phyloP scores from a whole-genome alignment of 768 basidiomycete species.

The Fibroporia radiculosa region DNA sequence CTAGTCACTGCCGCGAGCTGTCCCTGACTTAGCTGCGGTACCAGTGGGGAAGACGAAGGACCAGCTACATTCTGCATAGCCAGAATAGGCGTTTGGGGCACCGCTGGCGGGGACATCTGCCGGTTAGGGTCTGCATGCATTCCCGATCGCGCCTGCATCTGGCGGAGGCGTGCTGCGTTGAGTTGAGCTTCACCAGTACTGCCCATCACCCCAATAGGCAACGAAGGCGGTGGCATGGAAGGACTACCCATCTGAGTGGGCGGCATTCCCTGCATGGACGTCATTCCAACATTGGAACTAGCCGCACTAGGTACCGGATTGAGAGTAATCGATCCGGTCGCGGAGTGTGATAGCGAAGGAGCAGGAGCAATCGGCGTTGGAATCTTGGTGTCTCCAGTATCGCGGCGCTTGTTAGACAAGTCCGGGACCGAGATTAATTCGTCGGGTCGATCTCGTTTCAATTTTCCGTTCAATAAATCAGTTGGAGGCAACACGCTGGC shows the following conservation, averaged over 20 bases:
- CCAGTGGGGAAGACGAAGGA: slow-evolving; percentile 7
- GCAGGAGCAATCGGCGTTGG: slow-evolving; percentile 26
- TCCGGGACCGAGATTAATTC: slow-evolving; percentile 35
- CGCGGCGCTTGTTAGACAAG: slow-evolving; percentile 53
- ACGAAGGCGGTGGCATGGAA: slow-evolving; percentile 23
- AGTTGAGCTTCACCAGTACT: slow-evolving; percentile 24
- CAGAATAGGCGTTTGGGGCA: slow-evolving; percentile 4
- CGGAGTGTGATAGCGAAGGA: slow-evolving; percentile 12
- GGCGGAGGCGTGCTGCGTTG: slow-evolving; percentile 24
- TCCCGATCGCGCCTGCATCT: slow-evolving; percentile 29
- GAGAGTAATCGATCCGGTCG: background rate
- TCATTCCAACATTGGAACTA: background rate
- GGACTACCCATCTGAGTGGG: slow-evolving; percentile 14
- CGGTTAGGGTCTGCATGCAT: slow-evolving; percentile 12
- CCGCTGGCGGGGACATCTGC: slow-evolving; percentile 15
- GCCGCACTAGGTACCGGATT: background rate
- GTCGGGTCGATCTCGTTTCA: slow-evolving; percentile 60
- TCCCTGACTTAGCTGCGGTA: slow-evolving; percentile 6
- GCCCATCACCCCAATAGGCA: slow-evolving; percentile 21
- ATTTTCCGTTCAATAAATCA: slow-evolving; percentile 14
- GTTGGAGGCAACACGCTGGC: slow-evolving; percentile 18
- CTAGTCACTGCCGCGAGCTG: slow-evolving; percentile 5
- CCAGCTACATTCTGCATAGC: slow-evolving; percentile 6
- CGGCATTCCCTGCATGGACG: slow-evolving; percentile 4
- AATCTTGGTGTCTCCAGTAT: slow-evolving; percentile 56